These are phyloP conservation scores for Holtermannia corniformis DNA, from an alignment of 768 basidiomycete species.

Conservation along the genomic window DNA sequence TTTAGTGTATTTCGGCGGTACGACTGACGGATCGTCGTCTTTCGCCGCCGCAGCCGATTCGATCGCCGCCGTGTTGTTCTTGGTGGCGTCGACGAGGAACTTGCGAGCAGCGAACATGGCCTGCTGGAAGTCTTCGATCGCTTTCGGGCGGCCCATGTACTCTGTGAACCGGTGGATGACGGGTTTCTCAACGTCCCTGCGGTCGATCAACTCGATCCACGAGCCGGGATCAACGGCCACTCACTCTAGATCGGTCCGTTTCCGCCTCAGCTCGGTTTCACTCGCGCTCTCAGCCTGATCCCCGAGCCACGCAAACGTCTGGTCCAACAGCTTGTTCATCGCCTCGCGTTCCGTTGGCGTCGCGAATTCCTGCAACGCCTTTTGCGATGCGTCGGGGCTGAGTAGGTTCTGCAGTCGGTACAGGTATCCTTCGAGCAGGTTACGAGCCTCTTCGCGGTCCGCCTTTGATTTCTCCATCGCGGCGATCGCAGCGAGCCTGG, in stretches of 20 bases:
- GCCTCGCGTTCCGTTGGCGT: conserved; percentile 58
- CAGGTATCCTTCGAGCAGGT: conserved; percentile 84
- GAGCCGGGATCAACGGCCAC: conserved; percentile 39
- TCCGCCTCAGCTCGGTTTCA: conserved; percentile 61
- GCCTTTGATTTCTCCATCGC: conserved; percentile 64
- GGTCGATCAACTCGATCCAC: background rate
- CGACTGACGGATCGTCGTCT: conserved; percentile 41
- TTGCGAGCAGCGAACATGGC: conserved; percentile 46
- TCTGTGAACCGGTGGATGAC: conserved; percentile 83
- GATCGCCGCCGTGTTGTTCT: conserved; percentile 61
- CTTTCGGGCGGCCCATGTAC: conserved; percentile 71
- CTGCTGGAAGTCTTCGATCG: conserved; percentile 80
- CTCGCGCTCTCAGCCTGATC: conserved; percentile 76
- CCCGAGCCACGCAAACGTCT: conserved; percentile 70
- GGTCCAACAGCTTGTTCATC: conserved; percentile 60
- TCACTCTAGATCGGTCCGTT: conserved; percentile 74
- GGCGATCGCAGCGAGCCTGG: conserved; percentile 73
- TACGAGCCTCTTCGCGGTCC: conserved; percentile 78
- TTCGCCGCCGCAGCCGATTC: conserved; percentile 35
- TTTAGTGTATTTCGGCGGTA: conserved; percentile 69
- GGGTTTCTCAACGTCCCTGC: conserved; percentile 65
- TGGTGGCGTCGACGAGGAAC: conserved; percentile 73
- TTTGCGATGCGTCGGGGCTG: conserved; percentile 53
- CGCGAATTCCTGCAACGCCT: conserved; percentile 79
- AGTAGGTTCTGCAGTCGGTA: conserved; percentile 81